Conservation (phyloP, 164 flowering plant species). For the Aristolochia fimbriata region DNA sequence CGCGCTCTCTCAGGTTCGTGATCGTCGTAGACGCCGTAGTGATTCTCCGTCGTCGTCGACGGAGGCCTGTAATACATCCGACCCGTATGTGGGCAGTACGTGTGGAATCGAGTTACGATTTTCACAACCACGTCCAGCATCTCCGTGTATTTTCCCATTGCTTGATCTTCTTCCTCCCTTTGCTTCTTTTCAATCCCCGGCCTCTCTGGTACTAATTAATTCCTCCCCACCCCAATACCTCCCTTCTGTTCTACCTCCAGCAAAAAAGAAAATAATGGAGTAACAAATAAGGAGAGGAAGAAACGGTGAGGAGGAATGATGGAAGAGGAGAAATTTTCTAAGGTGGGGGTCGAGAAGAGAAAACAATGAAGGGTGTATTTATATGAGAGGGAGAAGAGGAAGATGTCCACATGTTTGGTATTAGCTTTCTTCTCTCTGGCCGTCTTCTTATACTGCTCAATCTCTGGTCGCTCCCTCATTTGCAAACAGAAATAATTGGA, state of each 20-base stretch:
- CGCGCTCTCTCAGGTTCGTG: too few relatives aligned
- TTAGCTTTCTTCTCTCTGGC: too few relatives aligned
- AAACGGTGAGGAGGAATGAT: background rate
- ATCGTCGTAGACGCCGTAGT: too few relatives aligned
- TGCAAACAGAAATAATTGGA: too few relatives aligned
- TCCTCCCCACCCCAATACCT: background rate
- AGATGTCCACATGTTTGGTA: too few relatives aligned
- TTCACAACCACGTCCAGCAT: background rate
- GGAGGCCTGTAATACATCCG: background rate
- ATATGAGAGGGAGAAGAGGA: too few relatives aligned
- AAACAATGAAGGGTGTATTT: too few relatives aligned
- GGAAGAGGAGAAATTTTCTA: too few relatives aligned
- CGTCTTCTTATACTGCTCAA: too few relatives aligned
- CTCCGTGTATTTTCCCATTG: slow-evolving; percentile 1
- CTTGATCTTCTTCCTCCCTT: background rate
- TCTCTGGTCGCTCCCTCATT: too few relatives aligned
- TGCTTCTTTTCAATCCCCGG: background rate
- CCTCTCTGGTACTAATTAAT: background rate
- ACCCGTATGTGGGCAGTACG: slow-evolving; percentile 2
- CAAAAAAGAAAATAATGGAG: background rate
- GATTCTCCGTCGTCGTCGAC: too few relatives aligned
- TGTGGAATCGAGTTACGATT: background rate
- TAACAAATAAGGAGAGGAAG: background rate
- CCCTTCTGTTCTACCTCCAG: background rate
- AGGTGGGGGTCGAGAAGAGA: too few relatives aligned